Evolutionary conservation across 2,329 filamentous ascomycete genomes (phyloP).

Genomic region (Ceratocystis lukuohia): DNA sequence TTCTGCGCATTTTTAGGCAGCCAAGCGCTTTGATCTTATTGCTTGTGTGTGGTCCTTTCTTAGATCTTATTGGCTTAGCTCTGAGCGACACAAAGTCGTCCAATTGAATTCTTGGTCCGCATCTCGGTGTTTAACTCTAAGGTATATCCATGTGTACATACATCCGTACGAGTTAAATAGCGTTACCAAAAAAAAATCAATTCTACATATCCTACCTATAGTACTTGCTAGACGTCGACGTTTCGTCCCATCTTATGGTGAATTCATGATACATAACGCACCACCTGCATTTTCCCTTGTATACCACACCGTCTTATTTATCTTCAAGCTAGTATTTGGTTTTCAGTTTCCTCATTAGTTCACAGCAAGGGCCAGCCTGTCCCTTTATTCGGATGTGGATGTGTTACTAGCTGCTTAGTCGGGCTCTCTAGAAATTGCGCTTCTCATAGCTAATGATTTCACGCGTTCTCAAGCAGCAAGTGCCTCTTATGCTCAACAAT

Average conservation of each 20-base stretch:
- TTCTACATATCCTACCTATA: neutral
- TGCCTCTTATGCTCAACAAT: neutral
- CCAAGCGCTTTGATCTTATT: neutral
- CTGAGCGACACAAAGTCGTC: neutral
- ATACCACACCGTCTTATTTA: neutral
- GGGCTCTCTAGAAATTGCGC: neutral
- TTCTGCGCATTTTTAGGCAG: neutral
- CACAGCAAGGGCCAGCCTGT: neutral
- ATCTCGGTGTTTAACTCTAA: neutral
- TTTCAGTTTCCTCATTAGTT: neutral
- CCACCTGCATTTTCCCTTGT: neutral
- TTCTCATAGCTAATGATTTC: neutral
- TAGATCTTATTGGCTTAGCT: neutral
- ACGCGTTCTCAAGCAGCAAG: neutral
- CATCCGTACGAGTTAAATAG: neutral
- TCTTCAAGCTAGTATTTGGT: neutral
- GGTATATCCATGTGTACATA: neutral
- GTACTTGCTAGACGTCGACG: neutral
- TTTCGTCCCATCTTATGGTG: neutral
- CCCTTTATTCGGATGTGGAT: neutral
- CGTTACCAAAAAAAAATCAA: neutral
- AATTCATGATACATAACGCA: neutral
- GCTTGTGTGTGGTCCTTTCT: neutral
- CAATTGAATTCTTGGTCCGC: neutral
- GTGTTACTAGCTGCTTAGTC: neutral